A percentile compares a stretch with the other conserved stretches of the same genome.
phyloP scores from a whole-genome alignment of 2,329 filamentous ascomycete species.

The Aspergillus japonicus region DNA sequence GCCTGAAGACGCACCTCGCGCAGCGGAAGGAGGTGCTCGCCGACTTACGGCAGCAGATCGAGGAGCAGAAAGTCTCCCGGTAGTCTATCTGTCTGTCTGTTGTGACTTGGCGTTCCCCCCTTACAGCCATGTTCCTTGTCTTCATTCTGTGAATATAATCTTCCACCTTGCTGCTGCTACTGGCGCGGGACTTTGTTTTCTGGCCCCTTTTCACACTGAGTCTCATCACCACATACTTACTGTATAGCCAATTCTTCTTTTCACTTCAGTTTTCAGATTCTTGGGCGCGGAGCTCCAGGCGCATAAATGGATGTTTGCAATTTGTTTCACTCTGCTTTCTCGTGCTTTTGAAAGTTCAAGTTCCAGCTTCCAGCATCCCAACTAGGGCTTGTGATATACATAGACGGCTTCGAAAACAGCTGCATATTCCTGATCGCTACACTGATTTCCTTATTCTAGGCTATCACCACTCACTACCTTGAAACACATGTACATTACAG shows the following conservation, averaged over 20 bases:
- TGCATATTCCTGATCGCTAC: no score
- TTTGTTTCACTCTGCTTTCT: neutral
- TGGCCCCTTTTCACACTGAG: conserved; percentile 14
- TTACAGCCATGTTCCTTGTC: neutral
- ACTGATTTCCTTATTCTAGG: no score
- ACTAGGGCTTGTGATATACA: neutral
- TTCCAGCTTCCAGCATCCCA: neutral
- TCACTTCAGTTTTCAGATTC: conserved; percentile 12
- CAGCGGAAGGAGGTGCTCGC: conserved; percentile 73
- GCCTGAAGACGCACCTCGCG: conserved; percentile 77
- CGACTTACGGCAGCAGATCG: conserved; percentile 76
- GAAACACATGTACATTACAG: neutral
- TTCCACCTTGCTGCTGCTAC: conserved; percentile 8
- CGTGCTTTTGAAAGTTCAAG: neutral
- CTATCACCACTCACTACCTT: no score
- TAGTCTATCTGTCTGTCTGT: conserved; percentile 20
- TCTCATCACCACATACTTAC: neutral
- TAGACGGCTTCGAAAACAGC: no score
- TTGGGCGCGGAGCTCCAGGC: conserved; percentile 35
- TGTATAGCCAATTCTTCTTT: conserved; percentile 27
- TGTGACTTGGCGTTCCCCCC: neutral
- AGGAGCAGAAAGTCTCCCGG: conserved; percentile 70
- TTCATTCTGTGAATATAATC: conserved; percentile 13
- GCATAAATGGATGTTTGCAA: conserved; percentile 26
- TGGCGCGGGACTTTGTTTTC: conserved; percentile 13